These are phyloP conservation scores for Dictyostelium capitatum DNA, from an alignment of 78 protist species.

Conservation along the genomic window DNA sequence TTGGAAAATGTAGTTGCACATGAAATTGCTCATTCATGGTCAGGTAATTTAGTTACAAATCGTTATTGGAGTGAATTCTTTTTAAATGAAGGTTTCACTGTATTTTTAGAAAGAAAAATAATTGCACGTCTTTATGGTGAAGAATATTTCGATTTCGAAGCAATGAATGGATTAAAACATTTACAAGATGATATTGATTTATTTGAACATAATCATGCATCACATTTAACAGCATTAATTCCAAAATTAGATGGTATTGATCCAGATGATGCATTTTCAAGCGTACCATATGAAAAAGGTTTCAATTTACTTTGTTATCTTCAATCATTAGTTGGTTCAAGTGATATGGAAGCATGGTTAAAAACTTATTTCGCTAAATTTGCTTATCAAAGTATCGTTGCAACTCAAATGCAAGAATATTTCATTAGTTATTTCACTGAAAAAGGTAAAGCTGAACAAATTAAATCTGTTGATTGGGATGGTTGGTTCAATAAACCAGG, in stretches of 20 bases:
- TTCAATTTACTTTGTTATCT: slow-evolving; percentile 86
- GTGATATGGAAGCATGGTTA: slow-evolving; percentile 68
- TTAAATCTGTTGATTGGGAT: slow-evolving; percentile 80
- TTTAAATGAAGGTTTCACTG: slow-evolving; percentile 87
- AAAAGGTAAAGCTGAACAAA: slow-evolving; percentile 29
- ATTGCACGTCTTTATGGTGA: slow-evolving; percentile 74
- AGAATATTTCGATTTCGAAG: slow-evolving; percentile 68
- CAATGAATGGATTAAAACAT: slow-evolving; percentile 80
- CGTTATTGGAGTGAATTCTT: slow-evolving; percentile 87
- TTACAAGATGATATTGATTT: slow-evolving; percentile 64
- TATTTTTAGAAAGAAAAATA: slow-evolving; percentile 88
- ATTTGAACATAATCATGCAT: slow-evolving; percentile 37
- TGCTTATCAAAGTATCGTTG: slow-evolving; percentile 56
- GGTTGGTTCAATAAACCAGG: slow-evolving; percentile 88
- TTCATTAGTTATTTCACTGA: slow-evolving; percentile 43
- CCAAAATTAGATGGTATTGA: slow-evolving; percentile 81
- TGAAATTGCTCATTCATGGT: slow-evolving; percentile 88
- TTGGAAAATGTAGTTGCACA: slow-evolving; percentile 92
- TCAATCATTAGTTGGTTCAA: slow-evolving; percentile 83
- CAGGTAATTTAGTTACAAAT: slow-evolving; percentile 90
- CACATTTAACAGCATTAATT: slow-evolving; percentile 75
- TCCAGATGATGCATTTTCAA: slow-evolving; percentile 92
- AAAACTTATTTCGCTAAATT: slow-evolving; percentile 58
- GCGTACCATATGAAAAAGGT: slow-evolving; percentile 94
- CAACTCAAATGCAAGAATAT: slow-evolving; percentile 69